Evolutionary conservation across 106 monocot species (phyloP).

Genomic region (Dioscorea alata): DNA sequence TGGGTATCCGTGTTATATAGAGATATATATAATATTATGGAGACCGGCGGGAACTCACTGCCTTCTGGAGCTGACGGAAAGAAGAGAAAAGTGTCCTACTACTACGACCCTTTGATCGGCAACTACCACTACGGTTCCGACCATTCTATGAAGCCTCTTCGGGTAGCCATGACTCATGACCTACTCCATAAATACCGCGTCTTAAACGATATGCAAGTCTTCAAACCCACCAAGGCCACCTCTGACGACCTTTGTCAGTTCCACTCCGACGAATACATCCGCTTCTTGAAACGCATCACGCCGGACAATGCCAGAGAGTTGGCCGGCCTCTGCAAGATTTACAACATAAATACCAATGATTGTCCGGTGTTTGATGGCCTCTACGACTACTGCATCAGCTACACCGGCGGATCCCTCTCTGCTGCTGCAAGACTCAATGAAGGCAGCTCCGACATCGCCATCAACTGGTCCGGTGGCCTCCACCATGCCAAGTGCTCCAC

Average conservation of each 20-base stretch:
- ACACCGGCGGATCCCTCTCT: conserved; percentile 33
- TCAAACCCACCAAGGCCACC: conserved; percentile 19
- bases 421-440: conserved; percentile 28
- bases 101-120: conserved; percentile 37
- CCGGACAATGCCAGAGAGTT: neutral
- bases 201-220: conserved; percentile 19
- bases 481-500: conserved; percentile 29
- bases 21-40: no score
- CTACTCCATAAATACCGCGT: conserved; percentile 31
- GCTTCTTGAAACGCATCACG: conserved; percentile 19
- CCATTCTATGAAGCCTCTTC: conserved; percentile 27
- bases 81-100: conserved; percentile 37
- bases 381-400: conserved; percentile 29
- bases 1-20: no score
- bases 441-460: conserved; percentile 26
- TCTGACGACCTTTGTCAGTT: conserved; percentile 29
- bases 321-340: neutral
- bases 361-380: conserved; percentile 32
- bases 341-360: conserved; percentile 12
- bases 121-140: conserved; percentile 18
- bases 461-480: conserved; percentile 51
- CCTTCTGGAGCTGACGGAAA: conserved; percentile 5
- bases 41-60: no score
- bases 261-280: conserved; percentile 39
- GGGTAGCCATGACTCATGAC: conserved; percentile 36